phyloP scores from a whole-genome alignment of 305 asterid genomes.

The Nicotiana rustica region DNA sequence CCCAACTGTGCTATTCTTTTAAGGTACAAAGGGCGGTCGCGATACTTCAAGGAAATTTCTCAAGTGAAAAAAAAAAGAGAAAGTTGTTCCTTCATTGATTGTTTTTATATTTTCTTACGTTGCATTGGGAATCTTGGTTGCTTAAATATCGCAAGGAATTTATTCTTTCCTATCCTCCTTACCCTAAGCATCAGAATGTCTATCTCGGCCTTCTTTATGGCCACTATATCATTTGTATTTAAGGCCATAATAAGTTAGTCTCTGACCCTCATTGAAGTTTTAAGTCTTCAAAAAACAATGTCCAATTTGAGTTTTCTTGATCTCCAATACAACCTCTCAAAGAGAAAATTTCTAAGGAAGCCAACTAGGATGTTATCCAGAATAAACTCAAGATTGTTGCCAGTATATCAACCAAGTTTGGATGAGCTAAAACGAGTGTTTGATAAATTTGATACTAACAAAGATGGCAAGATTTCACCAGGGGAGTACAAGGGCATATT shows the following conservation, averaged over 20 bases:
- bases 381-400: conserved; percentile 53
- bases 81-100: conserved; percentile 41
- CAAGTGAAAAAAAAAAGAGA: background rate
- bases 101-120: conserved; percentile 34
- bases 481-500: conserved; percentile 81
- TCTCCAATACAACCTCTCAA: conserved; percentile 70
- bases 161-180: conserved; percentile 46
- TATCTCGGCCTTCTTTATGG: conserved; percentile 40
- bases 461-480: conserved; percentile 84
- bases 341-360: conserved; percentile 59
- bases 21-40: background rate
- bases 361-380: conserved; percentile 70
- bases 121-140: conserved; percentile 43
- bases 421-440: conserved; percentile 76
- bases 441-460: conserved; percentile 75
- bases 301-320: conserved; percentile 65
- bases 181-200: conserved; percentile 46
- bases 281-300: conserved; percentile 47
- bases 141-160: conserved; percentile 37
- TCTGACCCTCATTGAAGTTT: conserved; percentile 12
- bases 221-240: conserved; percentile 35
- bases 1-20: background rate
- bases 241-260: conserved; percentile 25
- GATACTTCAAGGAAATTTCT: background rate
- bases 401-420: conserved; percentile 54